Conservation (phyloP, 345 rosid genomes). For the Eutrema japonicum region DNA sequence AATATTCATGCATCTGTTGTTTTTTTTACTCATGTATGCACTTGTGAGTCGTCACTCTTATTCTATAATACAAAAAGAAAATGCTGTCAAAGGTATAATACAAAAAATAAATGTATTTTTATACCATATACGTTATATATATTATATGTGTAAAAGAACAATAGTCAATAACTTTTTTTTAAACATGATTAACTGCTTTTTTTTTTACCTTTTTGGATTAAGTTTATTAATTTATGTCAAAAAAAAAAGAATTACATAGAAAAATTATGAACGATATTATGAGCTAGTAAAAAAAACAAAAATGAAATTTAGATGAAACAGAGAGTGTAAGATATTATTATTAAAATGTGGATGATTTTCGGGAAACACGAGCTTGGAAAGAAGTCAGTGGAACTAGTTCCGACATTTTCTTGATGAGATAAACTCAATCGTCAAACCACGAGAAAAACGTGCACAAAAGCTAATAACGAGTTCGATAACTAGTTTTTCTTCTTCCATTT, state of each 20-base stretch:
- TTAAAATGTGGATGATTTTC: not conserved
- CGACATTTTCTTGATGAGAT: not conserved
- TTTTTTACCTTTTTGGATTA: not conserved
- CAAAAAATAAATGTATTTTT: not conserved
- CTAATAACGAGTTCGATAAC: conserved; percentile 5
- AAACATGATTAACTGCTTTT: too few species aligned
- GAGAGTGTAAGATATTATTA: not conserved
- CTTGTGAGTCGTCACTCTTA: not conserved
- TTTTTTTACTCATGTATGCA: not conserved
- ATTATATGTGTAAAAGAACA: not conserved
- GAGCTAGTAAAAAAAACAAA: not conserved
- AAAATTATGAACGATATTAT: not conserved
- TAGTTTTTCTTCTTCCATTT: not conserved
- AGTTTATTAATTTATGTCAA: not conserved
- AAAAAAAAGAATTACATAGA: not conserved
- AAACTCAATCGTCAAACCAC: conserved; percentile 23
- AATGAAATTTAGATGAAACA: not conserved
- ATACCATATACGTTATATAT: too few species aligned
- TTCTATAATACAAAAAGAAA: not conserved
- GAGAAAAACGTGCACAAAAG: conserved; percentile 36
- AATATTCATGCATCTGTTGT: not conserved
- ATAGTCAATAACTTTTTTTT: too few species aligned
- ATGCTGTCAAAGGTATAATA: too few species aligned
- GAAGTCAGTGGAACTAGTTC: conserved; percentile 26
- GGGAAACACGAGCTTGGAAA: conserved; percentile 12